A percentile compares a stretch with the other conserved stretches of the same genome.
phyloP scores from a whole-genome alignment of 768 basidiomycete genomes.

The Podaxis sp. region DNA sequence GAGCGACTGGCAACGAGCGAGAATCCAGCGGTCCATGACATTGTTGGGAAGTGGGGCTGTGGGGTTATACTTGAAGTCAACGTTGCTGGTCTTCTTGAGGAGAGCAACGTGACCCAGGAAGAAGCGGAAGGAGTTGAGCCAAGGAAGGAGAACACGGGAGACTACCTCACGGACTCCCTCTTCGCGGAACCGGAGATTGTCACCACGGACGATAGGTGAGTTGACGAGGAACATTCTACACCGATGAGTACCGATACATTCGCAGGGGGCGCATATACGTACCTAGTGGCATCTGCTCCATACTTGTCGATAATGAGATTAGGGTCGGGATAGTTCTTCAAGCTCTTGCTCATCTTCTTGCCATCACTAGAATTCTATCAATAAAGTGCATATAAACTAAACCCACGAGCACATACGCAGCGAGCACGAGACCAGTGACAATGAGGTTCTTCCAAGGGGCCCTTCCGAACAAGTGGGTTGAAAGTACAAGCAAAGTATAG shows the following conservation, averaged over 20 bases:
- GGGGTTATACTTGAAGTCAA: slow-evolving; percentile 85
- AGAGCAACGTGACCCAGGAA: slow-evolving; percentile 94
- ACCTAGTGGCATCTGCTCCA: slow-evolving; percentile 95
- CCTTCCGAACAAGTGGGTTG: slow-evolving; percentile 89
- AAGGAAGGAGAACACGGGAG: slow-evolving; percentile 93
- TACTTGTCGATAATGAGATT: slow-evolving; percentile 85
- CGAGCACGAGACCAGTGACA: slow-evolving; percentile 92
- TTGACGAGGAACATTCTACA: slow-evolving; percentile 96
- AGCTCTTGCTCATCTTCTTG: slow-evolving; percentile 99
- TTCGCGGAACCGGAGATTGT: slow-evolving; percentile 97
- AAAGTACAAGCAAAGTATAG: slow-evolving; percentile 94
- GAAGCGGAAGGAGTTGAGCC: slow-evolving; percentile 99
- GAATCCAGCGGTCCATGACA: slow-evolving; percentile 99
- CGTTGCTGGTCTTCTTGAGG: slow-evolving; percentile 74
- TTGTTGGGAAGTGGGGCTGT: slow-evolving; percentile 81
- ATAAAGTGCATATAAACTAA: neutral
- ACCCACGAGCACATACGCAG: slow-evolving; percentile 61
- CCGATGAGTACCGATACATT: neutral
- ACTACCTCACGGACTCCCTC: slow-evolving; percentile 97
- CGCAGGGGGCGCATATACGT: slow-evolving; percentile 3
- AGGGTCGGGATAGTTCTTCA: slow-evolving; percentile 96
- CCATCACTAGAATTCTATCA: slow-evolving; percentile 63
- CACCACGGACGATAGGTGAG: slow-evolving; percentile 96
- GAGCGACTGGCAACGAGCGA: slow-evolving; percentile 96
- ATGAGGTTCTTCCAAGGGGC: slow-evolving; percentile 99